Conservation (phyloP, 352 stramenopile genomes). For the Globisporangium alternatum region DNA sequence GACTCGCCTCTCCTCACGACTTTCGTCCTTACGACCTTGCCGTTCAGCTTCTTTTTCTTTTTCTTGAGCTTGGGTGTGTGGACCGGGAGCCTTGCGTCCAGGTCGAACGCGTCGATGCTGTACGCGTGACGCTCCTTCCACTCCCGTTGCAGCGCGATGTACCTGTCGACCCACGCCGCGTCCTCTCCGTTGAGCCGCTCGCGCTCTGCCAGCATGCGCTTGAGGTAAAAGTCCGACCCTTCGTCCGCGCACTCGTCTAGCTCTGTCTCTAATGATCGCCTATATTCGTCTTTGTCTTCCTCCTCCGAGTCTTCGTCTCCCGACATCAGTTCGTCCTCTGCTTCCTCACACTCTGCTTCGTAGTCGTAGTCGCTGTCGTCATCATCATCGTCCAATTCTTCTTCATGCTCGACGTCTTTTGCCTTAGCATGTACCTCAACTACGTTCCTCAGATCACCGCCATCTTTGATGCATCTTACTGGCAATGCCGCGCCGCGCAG, state of each 20-base stretch:
- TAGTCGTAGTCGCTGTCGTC: slow-evolving; percentile 29
- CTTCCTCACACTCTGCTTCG: slow-evolving; percentile 10
- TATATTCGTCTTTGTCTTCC: slow-evolving; percentile 20
- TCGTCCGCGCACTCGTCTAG: slow-evolving; percentile 27
- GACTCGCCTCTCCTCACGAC: background rate
- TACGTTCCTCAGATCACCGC: background rate
- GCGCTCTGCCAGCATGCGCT: slow-evolving; percentile 12
- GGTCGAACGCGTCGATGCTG: slow-evolving; percentile 16
- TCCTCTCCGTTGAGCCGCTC: slow-evolving; percentile 7
- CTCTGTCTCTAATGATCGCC: slow-evolving; percentile 17
- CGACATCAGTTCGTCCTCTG: background rate
- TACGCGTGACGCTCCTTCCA: slow-evolving; percentile 12
- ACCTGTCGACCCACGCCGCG: slow-evolving; percentile 16
- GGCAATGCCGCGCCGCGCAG: background rate
- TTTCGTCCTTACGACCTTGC: background rate
- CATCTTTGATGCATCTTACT: background rate
- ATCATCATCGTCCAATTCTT: background rate
- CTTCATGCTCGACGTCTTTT: slow-evolving; percentile 3
- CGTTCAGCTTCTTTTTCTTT: background rate
- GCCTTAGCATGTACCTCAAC: background rate
- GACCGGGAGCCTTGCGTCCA: background rate
- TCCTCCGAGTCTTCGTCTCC: slow-evolving; percentile 9
- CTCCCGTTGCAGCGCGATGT: slow-evolving; percentile 11
- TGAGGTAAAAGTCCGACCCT: slow-evolving; percentile 13
- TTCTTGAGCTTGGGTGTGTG: background rate